Evolutionary conservation across 83 land plant genomes (phyloP).

Genomic region (Thuja plicata): DNA sequence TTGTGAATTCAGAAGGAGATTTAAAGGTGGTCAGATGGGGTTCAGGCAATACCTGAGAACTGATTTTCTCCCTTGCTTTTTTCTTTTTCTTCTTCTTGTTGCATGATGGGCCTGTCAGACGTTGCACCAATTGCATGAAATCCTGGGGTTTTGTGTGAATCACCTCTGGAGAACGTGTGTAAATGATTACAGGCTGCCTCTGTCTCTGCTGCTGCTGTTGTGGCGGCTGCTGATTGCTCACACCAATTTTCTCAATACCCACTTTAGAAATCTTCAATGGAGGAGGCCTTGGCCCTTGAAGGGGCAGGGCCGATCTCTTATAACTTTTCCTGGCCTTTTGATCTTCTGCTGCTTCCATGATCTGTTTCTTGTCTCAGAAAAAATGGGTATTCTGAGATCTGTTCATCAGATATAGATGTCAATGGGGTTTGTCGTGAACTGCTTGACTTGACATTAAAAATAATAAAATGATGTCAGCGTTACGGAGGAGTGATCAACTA

Average conservation of each 20-base stretch:
- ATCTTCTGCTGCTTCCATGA: neutral
- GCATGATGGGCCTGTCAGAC: conserved; percentile 15
- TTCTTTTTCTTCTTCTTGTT: neutral
- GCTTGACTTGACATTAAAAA: neutral
- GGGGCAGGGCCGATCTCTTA: neutral
- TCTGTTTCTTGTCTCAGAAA: neutral
- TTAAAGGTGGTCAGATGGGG: neutral
- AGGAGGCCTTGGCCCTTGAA: conserved; percentile 24
- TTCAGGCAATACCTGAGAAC: neutral
- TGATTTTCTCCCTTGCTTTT: neutral
- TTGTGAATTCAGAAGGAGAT: neutral
- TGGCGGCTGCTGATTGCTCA: neutral
- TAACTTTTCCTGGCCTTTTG: neutral
- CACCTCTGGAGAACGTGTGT: conserved; percentile 17
- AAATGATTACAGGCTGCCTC: conserved; percentile 9
- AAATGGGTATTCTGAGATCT: neutral
- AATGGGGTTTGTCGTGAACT: neutral
- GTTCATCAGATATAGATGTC: neutral
- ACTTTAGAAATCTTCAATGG: conserved; percentile 13
- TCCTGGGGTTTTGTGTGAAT: conserved; percentile 23
- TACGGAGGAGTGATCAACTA: neutral
- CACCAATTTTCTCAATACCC: neutral
- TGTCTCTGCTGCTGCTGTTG: neutral
- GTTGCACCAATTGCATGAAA: conserved; percentile 24
- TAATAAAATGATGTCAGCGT: neutral